A percentile compares a stretch with the other conserved stretches of the same genome.
These are phyloP conservation scores for Dalbergia cultrata DNA, from an alignment of 306 rosid species.

Conservation along the genomic window DNA sequence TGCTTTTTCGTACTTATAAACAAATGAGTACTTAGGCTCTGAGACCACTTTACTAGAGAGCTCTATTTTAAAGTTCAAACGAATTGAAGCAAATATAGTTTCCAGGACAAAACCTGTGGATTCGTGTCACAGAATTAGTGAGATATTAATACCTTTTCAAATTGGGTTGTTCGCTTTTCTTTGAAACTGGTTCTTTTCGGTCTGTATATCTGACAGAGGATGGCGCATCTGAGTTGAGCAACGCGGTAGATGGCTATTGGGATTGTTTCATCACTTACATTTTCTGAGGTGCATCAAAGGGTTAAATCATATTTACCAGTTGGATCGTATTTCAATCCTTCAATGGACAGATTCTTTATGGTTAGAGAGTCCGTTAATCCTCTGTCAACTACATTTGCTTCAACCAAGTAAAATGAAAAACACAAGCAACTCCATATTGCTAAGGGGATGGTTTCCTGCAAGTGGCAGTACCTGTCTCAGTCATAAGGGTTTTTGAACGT, in stretches of 20 bases:
- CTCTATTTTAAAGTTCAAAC: background rate
- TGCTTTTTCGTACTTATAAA: background rate
- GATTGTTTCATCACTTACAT: background rate
- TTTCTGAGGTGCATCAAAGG: background rate
- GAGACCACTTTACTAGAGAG: background rate
- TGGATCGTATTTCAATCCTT: background rate
- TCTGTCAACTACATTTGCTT: background rate
- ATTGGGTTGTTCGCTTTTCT: too few relatives aligned
- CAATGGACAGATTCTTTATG: background rate
- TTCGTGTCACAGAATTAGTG: background rate
- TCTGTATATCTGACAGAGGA: too few relatives aligned
- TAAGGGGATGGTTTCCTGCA: background rate
- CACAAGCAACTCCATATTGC: background rate
- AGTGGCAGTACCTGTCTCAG: background rate
- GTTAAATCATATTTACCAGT: background rate
- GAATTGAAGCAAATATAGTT: background rate
- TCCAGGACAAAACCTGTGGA: background rate
- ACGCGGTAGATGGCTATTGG: background rate
- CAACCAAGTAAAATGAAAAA: background rate
- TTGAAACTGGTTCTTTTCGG: too few relatives aligned
- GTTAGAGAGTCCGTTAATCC: background rate
- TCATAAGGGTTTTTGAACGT: background rate
- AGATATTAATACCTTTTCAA: too few relatives aligned
- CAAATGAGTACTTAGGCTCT: background rate
- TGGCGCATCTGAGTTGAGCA: too few relatives aligned